Conservation (phyloP, 176 grass and related monocot species). For the Ensete ventricosum region DNA sequence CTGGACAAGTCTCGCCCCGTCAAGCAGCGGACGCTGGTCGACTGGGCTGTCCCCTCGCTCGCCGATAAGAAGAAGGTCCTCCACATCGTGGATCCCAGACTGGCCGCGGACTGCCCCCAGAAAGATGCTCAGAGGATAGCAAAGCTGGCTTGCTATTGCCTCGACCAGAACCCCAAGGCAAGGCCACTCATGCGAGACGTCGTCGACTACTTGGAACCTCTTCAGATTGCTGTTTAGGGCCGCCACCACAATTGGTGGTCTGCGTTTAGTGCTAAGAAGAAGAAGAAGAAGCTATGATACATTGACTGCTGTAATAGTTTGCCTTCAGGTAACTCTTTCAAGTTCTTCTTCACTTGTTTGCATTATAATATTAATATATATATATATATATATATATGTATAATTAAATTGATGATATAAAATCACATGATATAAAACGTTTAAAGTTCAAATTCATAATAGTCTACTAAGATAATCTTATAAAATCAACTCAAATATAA, state of each 20-base stretch:
- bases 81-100: conserved; percentile 25
- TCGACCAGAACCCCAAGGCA: conserved; percentile 33
- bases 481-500: no score
- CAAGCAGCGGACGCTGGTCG: conserved; percentile 30
- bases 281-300: not conserved
- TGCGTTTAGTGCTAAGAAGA: not conserved
- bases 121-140: conserved; percentile 29
- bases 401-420: no score
- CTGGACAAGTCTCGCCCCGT: conserved; percentile 30
- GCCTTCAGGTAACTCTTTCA: not conserved
- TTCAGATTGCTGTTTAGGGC: conserved; percentile 17
- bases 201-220: conserved; percentile 32
- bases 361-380: no score
- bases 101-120: conserved; percentile 23
- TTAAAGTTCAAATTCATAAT: no score
- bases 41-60: conserved; percentile 26
- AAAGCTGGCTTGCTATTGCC: conserved; percentile 34
- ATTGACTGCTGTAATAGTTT: not conserved
- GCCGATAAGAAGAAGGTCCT: conserved; percentile 31
- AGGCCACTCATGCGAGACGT: conserved; percentile 42
- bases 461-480: no score
- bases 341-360: no score
- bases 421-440: no score
- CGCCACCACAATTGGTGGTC: not conserved
- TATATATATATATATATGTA: no score